Conservation (phyloP, 441 rosid species). For the Theobroma grandiflorum region DNA sequence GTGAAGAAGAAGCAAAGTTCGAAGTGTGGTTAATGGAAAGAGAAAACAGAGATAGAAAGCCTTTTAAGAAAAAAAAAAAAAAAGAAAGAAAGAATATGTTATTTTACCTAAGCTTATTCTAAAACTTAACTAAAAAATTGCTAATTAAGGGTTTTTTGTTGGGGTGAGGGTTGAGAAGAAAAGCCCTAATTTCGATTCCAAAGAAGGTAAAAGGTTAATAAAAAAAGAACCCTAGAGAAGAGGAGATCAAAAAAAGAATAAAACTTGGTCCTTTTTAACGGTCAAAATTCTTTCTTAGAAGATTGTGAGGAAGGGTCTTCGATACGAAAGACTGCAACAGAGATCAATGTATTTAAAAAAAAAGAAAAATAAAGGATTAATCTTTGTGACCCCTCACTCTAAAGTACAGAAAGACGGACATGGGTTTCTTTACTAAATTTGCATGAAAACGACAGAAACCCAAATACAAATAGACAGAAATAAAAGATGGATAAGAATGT, state of each 20-base stretch:
- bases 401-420: too few species aligned
- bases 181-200: constrained; percentile 5
- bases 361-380: neutral
- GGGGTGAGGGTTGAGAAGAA: neutral
- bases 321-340: neutral
- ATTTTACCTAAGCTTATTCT: neutral
- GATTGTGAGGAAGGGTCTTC: neutral
- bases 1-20: constrained; percentile 7
- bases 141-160: neutral
- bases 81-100: too few species aligned
- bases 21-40: neutral
- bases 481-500: neutral
- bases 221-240: neutral
- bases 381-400: too few species aligned
- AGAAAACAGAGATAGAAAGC: neutral
- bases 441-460: neutral
- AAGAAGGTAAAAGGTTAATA: neutral
- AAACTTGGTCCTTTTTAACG: constrained; percentile 13
- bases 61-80: neutral
- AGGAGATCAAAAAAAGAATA: neutral
- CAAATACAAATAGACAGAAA: neutral
- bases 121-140: neutral
- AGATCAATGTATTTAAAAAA: too few species aligned
- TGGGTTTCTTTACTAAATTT: neutral
- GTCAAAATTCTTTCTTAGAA: neutral